Percentiles rank a stretch among this genome's conserved stretches.
Evolutionary conservation across 2,329 filamentous ascomycete species (phyloP).

Genomic region (Hortaea sp.): DNA sequence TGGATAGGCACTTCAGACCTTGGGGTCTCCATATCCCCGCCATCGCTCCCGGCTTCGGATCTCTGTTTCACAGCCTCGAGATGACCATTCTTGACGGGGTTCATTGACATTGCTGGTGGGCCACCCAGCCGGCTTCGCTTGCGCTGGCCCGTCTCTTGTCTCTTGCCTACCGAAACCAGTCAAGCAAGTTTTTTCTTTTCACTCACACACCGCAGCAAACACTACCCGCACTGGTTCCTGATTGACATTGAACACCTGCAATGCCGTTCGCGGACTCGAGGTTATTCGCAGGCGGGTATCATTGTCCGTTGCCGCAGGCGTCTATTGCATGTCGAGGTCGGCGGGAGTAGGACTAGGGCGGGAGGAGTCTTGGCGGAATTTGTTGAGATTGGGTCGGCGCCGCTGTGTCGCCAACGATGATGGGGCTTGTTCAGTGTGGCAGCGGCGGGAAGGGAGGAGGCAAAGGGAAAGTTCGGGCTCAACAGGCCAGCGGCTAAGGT

Average conservation of each 20-base stretch:
- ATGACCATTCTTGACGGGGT: slow-evolving; percentile 5
- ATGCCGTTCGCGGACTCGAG: background rate
- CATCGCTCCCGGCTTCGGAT: slow-evolving; percentile 1
- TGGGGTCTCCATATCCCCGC: slow-evolving; percentile 2
- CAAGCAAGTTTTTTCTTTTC: background rate
- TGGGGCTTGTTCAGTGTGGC: too few species aligned
- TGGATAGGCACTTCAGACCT: slow-evolving; percentile 5
- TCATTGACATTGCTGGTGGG: slow-evolving; percentile 14
- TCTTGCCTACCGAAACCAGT: too few species aligned
- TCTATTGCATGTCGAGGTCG: background rate
- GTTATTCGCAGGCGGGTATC: background rate
- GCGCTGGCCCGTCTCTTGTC: background rate
- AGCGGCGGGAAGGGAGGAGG: too few species aligned
- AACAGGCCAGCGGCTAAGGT: too few species aligned
- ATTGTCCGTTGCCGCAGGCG: background rate
- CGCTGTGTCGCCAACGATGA: background rate
- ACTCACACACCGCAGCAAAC: background rate
- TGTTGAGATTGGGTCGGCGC: background rate
- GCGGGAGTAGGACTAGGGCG: background rate
- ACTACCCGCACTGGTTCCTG: slow-evolving; percentile 22
- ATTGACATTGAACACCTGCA: slow-evolving; percentile 17
- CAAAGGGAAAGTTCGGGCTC: too few species aligned
- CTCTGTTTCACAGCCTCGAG: slow-evolving; percentile 4
- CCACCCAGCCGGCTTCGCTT: background rate
- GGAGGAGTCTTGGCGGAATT: background rate